Evolutionary conservation across 441 rosid genomes (phyloP).

Genomic region (Sinapis alba): DNA sequence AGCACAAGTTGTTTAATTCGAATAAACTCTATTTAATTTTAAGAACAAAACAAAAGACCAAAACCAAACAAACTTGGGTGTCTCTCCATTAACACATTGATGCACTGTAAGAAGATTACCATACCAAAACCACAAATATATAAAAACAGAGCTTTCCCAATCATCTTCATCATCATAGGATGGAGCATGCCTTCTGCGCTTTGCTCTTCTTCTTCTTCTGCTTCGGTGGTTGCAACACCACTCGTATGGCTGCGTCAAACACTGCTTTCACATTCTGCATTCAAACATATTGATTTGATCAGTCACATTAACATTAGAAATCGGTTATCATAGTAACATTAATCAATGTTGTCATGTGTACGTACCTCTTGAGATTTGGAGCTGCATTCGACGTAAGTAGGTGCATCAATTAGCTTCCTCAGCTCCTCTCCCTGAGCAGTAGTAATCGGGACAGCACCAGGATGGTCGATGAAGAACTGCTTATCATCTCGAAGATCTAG

Average conservation of each 20-base stretch:
- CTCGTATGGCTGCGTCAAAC: slow-evolving; percentile 76
- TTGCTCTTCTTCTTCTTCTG: slow-evolving; percentile 72
- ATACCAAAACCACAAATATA: slow-evolving; percentile 27
- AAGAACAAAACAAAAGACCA: slow-evolving; percentile 27
- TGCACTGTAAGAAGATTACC: slow-evolving; percentile 19
- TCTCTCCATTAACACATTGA: slow-evolving; percentile 27
- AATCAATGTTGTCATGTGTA: background rate
- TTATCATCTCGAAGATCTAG: slow-evolving; percentile 47
- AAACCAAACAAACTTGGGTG: slow-evolving; percentile 24
- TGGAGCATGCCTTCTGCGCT: slow-evolving; percentile 70
- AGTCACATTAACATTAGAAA: background rate
- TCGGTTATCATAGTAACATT: background rate
- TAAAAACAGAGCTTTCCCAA: slow-evolving; percentile 23
- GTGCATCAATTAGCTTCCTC: slow-evolving; percentile 58
- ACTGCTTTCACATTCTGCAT: slow-evolving; percentile 73
- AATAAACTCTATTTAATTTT: slow-evolving; percentile 27
- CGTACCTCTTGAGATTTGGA: slow-evolving; percentile 59
- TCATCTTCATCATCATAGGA: slow-evolving; percentile 55
- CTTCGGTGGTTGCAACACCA: slow-evolving; percentile 82
- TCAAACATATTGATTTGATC: background rate
- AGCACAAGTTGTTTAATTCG: background rate
- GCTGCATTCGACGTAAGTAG: slow-evolving; percentile 64
- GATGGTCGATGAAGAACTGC: slow-evolving; percentile 47
- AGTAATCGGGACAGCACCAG: slow-evolving; percentile 48
- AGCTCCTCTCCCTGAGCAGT: slow-evolving; percentile 60